A percentile compares a stretch with the other conserved stretches of the same genome.
phyloP scores from a whole-genome alignment of 2,329 filamentous ascomycete genomes.

The Exophiala xenobiotica region DNA sequence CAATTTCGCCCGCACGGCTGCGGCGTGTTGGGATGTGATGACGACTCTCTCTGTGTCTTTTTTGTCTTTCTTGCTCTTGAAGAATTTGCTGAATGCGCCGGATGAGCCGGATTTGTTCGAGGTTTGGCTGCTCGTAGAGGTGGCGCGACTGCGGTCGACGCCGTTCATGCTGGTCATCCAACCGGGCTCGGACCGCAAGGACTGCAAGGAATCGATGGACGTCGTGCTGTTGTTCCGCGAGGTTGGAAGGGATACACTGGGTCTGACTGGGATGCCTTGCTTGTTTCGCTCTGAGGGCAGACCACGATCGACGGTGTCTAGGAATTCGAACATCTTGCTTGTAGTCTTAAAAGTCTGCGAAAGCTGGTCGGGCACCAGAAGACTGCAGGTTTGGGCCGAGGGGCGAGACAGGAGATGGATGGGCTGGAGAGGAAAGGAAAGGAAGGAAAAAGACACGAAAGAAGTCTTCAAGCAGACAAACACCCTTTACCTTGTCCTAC shows the following conservation, averaged over 20 bases:
- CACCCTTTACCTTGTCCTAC: no score
- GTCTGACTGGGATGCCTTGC: background rate
- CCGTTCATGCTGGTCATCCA: conserved; percentile 11
- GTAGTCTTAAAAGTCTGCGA: background rate
- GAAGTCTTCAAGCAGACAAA: no score
- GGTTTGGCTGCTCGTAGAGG: conserved; percentile 3
- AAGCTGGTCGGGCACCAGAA: background rate
- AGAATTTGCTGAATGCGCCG: background rate
- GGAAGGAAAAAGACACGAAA: background rate
- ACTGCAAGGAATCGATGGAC: conserved; percentile 10
- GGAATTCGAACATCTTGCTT: background rate
- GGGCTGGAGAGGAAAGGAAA: background rate
- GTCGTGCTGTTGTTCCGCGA: conserved; percentile 1
- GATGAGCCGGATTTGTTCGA: background rate
- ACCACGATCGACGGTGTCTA: background rate
- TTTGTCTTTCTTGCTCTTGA: conserved; percentile 16
- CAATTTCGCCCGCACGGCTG: conserved; percentile 4
- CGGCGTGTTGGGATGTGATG: conserved; percentile 16
- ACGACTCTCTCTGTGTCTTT: conserved; percentile 13
- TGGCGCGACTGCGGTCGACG: conserved; percentile 13
- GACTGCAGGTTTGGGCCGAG: background rate
- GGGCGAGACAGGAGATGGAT: background rate
- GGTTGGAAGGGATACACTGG: background rate
- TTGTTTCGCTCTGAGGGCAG: background rate
- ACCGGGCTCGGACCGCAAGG: conserved; percentile 18